Percentiles rank a stretch among this genome's conserved stretches.
phyloP scores from a whole-genome alignment of 2,329 filamentous ascomycete genomes.

The Arthroderma sp. region DNA sequence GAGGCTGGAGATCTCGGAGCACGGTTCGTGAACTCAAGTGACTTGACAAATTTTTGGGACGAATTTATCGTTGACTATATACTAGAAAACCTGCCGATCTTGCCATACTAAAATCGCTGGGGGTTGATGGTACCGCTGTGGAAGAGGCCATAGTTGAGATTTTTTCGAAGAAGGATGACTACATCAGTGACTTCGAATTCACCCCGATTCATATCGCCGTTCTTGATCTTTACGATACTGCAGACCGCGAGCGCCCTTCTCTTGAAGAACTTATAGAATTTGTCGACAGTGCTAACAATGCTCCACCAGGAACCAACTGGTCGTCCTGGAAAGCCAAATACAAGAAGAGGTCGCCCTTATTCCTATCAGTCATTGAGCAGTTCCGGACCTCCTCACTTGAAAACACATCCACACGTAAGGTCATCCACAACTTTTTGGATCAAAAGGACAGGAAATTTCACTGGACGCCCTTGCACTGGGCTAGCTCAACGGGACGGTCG shows the following conservation, averaged over 20 bases:
- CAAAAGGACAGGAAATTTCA: conserved; percentile 15
- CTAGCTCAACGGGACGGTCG: conserved; percentile 12
- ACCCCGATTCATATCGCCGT: conserved; percentile 14
- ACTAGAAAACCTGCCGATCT: too few species aligned
- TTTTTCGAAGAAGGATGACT: conserved; percentile 15
- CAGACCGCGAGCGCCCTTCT: conserved; percentile 12
- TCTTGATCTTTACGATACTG: conserved; percentile 13
- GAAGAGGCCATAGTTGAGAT: conserved; percentile 5
- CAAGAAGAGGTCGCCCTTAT: conserved; percentile 13
- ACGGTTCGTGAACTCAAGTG: conserved; percentile 8
- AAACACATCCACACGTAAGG: conserved; percentile 11
- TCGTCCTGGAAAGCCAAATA: conserved; percentile 13
- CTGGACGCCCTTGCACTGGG: conserved; percentile 16
- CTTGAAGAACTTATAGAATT: conserved; percentile 14
- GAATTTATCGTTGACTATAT: too few species aligned
- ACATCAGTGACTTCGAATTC: conserved; percentile 14
- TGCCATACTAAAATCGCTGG: too few species aligned
- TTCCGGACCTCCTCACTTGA: conserved; percentile 13
- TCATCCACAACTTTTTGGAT: conserved; percentile 15
- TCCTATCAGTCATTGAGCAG: conserved; percentile 12
- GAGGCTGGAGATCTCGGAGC: conserved; percentile 12
- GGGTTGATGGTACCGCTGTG: too few species aligned
- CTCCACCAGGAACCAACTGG: conserved; percentile 13
- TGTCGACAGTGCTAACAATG: conserved; percentile 13
- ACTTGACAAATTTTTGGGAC: too few species aligned